Conservation (phyloP, 2,329 filamentous ascomycete genomes). For the Hypoxylon sp. region DNA sequence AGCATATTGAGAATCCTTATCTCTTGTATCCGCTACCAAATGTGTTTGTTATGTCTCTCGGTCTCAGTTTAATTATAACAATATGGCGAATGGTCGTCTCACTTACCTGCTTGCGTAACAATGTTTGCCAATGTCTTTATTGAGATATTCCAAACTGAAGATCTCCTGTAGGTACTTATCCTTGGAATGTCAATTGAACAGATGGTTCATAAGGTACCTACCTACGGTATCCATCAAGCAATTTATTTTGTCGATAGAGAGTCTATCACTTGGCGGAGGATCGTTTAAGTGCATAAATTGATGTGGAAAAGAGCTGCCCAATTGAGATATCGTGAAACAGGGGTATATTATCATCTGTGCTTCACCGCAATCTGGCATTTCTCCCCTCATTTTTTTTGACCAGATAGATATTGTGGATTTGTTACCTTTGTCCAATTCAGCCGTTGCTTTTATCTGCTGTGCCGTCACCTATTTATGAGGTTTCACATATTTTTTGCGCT, state of each 20-base stretch:
- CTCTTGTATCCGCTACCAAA: too few species aligned
- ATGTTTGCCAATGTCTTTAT: too few species aligned
- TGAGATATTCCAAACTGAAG: too few species aligned
- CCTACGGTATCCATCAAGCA: too few species aligned
- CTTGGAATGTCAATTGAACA: neutral
- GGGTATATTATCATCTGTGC: constrained; percentile 19
- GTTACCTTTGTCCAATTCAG: constrained; percentile 7
- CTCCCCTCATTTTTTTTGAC: constrained; percentile 20
- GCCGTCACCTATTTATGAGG: constrained; percentile 13
- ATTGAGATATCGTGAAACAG: constrained; percentile 31
- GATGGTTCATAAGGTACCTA: neutral
- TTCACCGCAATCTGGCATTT: constrained; percentile 42
- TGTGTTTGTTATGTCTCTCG: too few species aligned
- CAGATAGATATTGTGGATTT: constrained; percentile 29
- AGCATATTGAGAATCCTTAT: too few species aligned
- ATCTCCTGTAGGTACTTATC: too few species aligned
- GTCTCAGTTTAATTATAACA: too few species aligned
- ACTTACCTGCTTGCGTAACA: too few species aligned
- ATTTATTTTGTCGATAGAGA: too few species aligned
- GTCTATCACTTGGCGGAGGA: neutral
- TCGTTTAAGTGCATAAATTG: constrained; percentile 30
- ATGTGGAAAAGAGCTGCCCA: neutral
- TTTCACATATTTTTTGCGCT: constrained; percentile 18
- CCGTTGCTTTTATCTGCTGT: constrained; percentile 20
- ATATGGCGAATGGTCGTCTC: too few species aligned